Conservation (phyloP, 805 yeast genomes). For the Starmerella apis region DNA sequence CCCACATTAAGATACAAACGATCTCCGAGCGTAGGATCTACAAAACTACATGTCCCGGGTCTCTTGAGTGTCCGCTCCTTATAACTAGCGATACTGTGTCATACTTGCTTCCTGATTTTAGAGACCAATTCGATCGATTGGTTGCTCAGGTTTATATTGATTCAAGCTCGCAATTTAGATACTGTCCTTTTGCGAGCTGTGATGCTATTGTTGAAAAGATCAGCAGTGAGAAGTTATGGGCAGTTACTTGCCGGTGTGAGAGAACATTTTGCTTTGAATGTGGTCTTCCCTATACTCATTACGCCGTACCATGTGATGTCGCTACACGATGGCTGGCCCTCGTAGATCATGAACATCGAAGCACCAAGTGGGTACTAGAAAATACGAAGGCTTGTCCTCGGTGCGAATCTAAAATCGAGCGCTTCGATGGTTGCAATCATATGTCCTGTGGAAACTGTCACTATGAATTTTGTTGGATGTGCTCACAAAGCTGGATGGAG, state of each 20-base stretch:
- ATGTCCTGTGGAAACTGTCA: conserved; percentile 76
- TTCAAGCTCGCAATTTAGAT: neutral
- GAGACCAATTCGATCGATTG: conserved; percentile 1
- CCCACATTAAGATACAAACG: conserved; percentile 43
- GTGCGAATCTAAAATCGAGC: conserved; percentile 72
- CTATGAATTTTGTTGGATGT: conserved; percentile 88
- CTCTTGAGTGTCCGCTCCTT: conserved; percentile 38
- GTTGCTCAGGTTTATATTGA: conserved; percentile 11
- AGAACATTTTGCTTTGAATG: conserved; percentile 77
- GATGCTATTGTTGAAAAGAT: conserved; percentile 27
- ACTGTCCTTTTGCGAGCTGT: conserved; percentile 24
- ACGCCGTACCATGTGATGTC: conserved; percentile 71
- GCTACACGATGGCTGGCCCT: conserved; percentile 64
- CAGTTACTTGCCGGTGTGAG: conserved; percentile 52
- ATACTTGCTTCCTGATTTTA: neutral
- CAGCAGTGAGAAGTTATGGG: conserved; percentile 41
- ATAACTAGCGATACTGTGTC: conserved; percentile 31
- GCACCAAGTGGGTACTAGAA: conserved; percentile 73
- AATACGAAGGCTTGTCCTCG: conserved; percentile 81
- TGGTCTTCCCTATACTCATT: conserved; percentile 55
- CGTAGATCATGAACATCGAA: conserved; percentile 78
- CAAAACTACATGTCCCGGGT: conserved; percentile 54
- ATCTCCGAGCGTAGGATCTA: conserved; percentile 30
- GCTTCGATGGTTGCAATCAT: conserved; percentile 95
- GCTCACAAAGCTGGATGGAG: conserved; percentile 60